Percentiles rank a stretch among this genome's conserved stretches.
Conservation (phyloP, 768 basidiomycete genomes). For the Arthromyces matolae region DNA sequence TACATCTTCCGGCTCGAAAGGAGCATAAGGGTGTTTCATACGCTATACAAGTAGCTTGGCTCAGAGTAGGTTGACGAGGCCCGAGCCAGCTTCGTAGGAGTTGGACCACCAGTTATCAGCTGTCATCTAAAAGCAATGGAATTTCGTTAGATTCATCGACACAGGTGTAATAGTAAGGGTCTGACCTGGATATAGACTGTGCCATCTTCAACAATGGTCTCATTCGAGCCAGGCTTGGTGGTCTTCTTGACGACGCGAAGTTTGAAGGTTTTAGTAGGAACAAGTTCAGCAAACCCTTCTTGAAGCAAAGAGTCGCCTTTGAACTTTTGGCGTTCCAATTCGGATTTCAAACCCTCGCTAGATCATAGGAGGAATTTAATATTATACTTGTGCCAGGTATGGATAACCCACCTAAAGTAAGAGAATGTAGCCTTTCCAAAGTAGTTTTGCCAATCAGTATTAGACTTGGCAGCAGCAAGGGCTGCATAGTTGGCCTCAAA, state of each 20-base stretch:
- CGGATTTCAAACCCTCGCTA: slow-evolving; percentile 29
- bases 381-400: background rate
- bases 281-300: slow-evolving; percentile 34
- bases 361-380: background rate
- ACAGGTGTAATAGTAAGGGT: too few species aligned
- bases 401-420: slow-evolving; percentile 26
- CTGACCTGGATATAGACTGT: slow-evolving; percentile 33
- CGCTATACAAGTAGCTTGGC: too few species aligned
- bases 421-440: slow-evolving; percentile 24
- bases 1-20: too few species aligned
- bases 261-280: slow-evolving; percentile 35
- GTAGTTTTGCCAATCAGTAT: slow-evolving; percentile 25
- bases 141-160: too few species aligned
- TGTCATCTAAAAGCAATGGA: slow-evolving; percentile 20
- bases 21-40: too few species aligned
- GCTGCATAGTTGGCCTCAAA: slow-evolving; percentile 32
- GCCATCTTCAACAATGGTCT: slow-evolving; percentile 34
- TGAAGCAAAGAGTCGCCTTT: slow-evolving; percentile 37
- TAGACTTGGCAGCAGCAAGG: slow-evolving; percentile 21
- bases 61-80: slow-evolving; percentile 22
- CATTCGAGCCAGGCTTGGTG: slow-evolving; percentile 22
- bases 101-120: slow-evolving; percentile 24
- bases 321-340: slow-evolving; percentile 33
- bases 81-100: slow-evolving; percentile 18
- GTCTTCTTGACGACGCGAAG: slow-evolving; percentile 34